These are phyloP conservation scores for Nitzschia sp. DNA, from an alignment of 108 stramenopile species.

Conservation along the genomic window DNA sequence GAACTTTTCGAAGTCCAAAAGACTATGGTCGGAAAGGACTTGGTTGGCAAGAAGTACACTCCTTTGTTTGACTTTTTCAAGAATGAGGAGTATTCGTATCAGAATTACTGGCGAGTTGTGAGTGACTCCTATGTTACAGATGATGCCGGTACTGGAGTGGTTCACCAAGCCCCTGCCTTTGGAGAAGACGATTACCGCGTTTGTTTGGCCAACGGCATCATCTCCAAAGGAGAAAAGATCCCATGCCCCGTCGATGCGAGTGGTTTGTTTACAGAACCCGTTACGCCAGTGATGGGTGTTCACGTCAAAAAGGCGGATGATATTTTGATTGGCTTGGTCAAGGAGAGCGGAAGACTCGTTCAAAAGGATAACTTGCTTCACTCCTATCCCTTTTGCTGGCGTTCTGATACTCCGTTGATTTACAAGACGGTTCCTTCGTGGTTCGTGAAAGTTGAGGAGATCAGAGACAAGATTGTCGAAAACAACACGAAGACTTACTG, in stretches of 20 bases:
- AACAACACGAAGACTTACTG: slow-evolving; percentile 98
- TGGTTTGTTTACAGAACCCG: slow-evolving; percentile 90
- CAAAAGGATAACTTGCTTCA: slow-evolving; percentile 92
- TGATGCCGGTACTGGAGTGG: slow-evolving; percentile 99
- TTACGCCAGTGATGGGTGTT: slow-evolving; percentile 84
- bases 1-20: slow-evolving; percentile 81
- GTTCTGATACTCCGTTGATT: slow-evolving; percentile 99
- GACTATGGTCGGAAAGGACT: slow-evolving; percentile 76
- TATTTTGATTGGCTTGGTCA: slow-evolving; percentile 83
- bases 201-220: slow-evolving; percentile 92
- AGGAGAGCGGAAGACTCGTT: slow-evolving; percentile 88
- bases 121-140: slow-evolving; percentile 96
- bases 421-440: slow-evolving; percentile 99
- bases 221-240: slow-evolving; percentile 89
- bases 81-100: slow-evolving; percentile 37
- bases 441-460: slow-evolving; percentile 97
- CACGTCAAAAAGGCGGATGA: slow-evolving; percentile 97
- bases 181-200: slow-evolving; percentile 99
- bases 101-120: slow-evolving; percentile 84
- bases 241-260: slow-evolving; percentile 96
- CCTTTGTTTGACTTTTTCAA: slow-evolving; percentile 95
- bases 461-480: slow-evolving; percentile 91
- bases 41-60: slow-evolving; percentile 91
- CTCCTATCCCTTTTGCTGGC: slow-evolving; percentile 99
- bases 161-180: slow-evolving; percentile 99